Percentiles rank a stretch among this genome's conserved stretches.
Evolutionary conservation across 2,329 filamentous ascomycete genomes (phyloP).

Genomic region (Trichoderma oligosporum): DNA sequence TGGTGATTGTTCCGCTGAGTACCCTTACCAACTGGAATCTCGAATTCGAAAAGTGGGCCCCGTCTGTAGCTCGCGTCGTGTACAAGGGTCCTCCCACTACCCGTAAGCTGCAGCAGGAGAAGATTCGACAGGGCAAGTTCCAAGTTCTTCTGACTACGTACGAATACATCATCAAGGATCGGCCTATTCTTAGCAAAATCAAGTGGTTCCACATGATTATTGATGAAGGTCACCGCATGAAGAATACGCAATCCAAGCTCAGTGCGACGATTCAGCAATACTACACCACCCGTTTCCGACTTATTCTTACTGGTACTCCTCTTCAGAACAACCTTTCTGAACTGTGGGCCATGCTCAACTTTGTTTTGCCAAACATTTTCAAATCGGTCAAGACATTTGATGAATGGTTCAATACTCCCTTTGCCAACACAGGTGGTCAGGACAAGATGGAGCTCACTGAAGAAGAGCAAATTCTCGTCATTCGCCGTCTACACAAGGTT

Average conservation of each 20-base stretch:
- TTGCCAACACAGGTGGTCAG: conserved; percentile 95
- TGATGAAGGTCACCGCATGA: conserved; percentile 99
- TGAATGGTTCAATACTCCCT: conserved; percentile 99
- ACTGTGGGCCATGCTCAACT: conserved; percentile 97
- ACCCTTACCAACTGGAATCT: conserved; percentile 98
- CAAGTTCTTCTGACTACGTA: conserved; percentile 97
- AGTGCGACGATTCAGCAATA: conserved; percentile 93
- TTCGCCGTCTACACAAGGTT: conserved; percentile 97
- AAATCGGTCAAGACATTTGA: conserved; percentile 98
- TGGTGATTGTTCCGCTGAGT: conserved; percentile 95
- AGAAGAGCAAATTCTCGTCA: conserved; percentile 99
- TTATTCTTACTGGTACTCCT: conserved; percentile 96
- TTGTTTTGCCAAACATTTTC: conserved; percentile 97
- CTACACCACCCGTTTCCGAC: conserved; percentile 89
- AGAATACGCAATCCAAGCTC: conserved; percentile 94
- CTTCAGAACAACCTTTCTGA: conserved; percentile 96
- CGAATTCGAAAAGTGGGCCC: conserved; percentile 99
- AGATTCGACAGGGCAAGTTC: conserved; percentile 91
- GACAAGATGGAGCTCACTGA: conserved; percentile 99
- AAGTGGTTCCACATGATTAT: conserved; percentile 99
- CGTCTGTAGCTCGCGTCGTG: conserved; percentile 77
- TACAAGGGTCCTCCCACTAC: conserved; percentile 93
- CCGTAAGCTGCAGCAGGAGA: conserved; percentile 86
- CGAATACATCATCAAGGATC: conserved; percentile 99
- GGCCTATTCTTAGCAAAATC: conserved; percentile 91